phyloP scores from a whole-genome alignment of 75 land plant species.

The Selaginella moellendorffii region DNA sequence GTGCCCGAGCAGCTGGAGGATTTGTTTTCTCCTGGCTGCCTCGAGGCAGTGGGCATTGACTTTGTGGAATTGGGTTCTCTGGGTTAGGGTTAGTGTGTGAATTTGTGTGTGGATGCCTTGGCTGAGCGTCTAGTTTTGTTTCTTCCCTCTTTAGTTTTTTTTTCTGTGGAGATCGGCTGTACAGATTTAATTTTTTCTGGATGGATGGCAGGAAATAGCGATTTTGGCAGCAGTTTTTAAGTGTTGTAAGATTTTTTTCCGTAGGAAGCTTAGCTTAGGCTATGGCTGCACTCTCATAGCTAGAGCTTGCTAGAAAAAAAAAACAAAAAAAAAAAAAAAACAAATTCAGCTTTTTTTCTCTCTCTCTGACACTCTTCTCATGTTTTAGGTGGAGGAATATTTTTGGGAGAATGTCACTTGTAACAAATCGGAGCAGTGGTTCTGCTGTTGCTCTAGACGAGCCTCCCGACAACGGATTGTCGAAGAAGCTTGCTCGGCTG shows the following conservation, averaged over 20 bases:
- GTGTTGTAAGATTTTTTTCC: not conserved
- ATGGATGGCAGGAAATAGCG: not conserved
- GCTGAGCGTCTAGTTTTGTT: too few species aligned
- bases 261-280: not conserved
- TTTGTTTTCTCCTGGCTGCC: too few species aligned
- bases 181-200: too few species aligned
- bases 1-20: too few species aligned
- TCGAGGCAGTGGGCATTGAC: too few species aligned
- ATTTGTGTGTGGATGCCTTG: too few species aligned
- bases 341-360: not conserved
- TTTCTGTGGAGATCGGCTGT: too few species aligned
- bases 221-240: not conserved
- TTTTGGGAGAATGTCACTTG: not conserved
- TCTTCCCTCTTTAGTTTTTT: too few species aligned
- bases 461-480: not conserved
- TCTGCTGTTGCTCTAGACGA: not conserved
- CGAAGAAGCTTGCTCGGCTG: not conserved
- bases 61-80: too few species aligned
- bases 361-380: not conserved
- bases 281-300: not conserved
- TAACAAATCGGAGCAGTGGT: not conserved
- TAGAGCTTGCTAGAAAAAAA: too few species aligned
- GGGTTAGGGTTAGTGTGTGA: too few species aligned
- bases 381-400: not conserved
- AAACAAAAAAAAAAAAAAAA: too few species aligned